Evolutionary conservation across 495 filamentous ascomycete genomes (phyloP), one percentile per base, ranked within the genome.

Genomic region (Recurvomyces mirabilis): DNA sequence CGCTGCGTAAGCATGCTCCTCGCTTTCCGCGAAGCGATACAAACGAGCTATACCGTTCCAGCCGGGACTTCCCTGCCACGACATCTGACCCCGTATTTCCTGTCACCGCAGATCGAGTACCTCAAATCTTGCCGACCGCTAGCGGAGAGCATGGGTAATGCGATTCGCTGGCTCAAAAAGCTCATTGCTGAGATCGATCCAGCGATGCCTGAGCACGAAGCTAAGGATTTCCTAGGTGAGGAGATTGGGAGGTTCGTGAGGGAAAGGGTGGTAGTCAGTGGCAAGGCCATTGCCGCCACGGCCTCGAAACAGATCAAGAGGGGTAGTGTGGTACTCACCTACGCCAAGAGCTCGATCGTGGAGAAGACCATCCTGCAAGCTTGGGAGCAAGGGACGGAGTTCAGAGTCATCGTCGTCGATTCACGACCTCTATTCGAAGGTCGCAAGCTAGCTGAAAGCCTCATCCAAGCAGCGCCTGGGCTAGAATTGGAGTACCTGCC

Each of bases 61-160:
- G 65, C 77, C 17, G 78, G 79, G 13, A 86, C 78, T 45, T 85
- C 87, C 3, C 72, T 98, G 26, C 76, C 85, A 14, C 82, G 91
- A 12, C 87, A 98, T 67, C 75, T 98, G 52, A 88, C 86, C 20
- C 80, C 82, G n/a, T 86, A 94, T 54, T 77, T 80, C 52, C 73
- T 98, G 45, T 91, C 85, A 45, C 84, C 87, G 45, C 91, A 98
- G 65, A 94, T 98, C 50, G 85, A 87, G 47, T 94, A 89, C 57
- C 78, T 98, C 22, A 83, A 81, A 32, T 86, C 87, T 45, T 94
- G 87, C 57, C 81, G 91, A 5, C 87, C 91, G 10, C 82, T 96
- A 63, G 88, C 83, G 38, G 85, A 91, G 60, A 82, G 82, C 31
- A 89, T 94, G 77, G 88, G 93, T 43, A 96, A 95, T 63, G 86